Percentiles rank a stretch among this genome's conserved stretches.
Conservation (phyloP, 1,284 basidiomycete species). For the Chondrostereum purpureum region DNA sequence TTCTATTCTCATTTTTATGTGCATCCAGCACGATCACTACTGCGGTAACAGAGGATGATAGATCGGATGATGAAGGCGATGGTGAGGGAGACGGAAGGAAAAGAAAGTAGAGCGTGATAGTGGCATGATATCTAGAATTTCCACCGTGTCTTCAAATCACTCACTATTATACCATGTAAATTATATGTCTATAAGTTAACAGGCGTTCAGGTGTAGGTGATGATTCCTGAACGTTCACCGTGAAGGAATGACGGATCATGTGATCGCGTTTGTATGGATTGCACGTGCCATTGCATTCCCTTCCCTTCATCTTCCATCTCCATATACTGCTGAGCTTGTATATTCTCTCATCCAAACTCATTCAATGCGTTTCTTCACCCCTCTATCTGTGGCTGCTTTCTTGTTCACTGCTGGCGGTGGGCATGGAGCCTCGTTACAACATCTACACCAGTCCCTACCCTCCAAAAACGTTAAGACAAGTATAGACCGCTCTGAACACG, state of each 20-base stretch:
- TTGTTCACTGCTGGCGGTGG: neutral
- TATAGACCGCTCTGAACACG: neutral
- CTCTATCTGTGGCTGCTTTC: neutral
- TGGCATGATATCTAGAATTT: too few relatives aligned
- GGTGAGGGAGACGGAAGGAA: slow-evolving; percentile 35
- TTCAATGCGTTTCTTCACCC: neutral
- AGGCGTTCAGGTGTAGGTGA: too few relatives aligned
- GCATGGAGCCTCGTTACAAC: neutral
- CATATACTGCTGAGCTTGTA: slow-evolving; percentile 4
- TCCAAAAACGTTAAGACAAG: neutral
- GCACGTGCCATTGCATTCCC: neutral
- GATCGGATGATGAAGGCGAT: slow-evolving; percentile 68
- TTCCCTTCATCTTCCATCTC: slow-evolving; percentile 9
- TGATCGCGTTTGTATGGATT: neutral
- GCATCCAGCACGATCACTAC: slow-evolving; percentile 31
- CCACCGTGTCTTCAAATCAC: too few relatives aligned
- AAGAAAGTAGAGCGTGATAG: slow-evolving; percentile 19
- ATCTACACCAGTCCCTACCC: neutral
- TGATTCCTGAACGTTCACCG: too few relatives aligned
- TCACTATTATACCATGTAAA: too few relatives aligned
- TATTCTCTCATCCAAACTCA: neutral
- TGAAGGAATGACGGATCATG: neutral
- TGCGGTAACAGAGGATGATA: slow-evolving; percentile 31
- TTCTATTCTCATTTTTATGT: too few relatives aligned
- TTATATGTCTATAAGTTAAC: too few relatives aligned